Conservation (phyloP, 768 basidiomycete species). For the Trametopsis cervina region DNA sequence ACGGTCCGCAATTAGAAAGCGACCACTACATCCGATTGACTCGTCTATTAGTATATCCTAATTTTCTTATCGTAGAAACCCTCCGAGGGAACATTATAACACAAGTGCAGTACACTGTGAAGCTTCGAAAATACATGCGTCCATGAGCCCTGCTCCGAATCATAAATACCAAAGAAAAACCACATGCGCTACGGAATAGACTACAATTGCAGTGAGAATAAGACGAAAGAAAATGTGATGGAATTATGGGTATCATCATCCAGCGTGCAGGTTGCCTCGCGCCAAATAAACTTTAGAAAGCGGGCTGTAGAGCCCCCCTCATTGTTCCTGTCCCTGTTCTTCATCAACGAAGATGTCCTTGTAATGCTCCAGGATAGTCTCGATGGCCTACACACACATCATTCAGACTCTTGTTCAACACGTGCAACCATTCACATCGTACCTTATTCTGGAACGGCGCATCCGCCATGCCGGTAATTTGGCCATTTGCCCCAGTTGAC, state of each 20-base stretch:
- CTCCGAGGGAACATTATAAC: conserved; percentile 3
- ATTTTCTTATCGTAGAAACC: neutral
- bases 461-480: conserved; percentile 57
- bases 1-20: too few species aligned
- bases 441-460: conserved; percentile 70
- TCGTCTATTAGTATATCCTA: conserved; percentile 8
- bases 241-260: conserved; percentile 9
- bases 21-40: neutral
- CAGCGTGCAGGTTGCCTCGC: neutral
- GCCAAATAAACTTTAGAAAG: conserved; percentile 1
- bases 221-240: neutral
- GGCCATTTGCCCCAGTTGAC: conserved; percentile 36
- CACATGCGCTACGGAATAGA: neutral
- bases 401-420: too few species aligned
- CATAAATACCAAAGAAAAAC: neutral
- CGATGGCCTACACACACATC: conserved; percentile 94
- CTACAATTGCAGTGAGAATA: neutral
- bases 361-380: conserved; percentile 92
- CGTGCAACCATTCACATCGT: too few species aligned
- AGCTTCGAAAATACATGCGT: conserved; percentile 5
- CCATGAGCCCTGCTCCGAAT: conserved; percentile 9
- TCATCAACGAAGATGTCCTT: conserved; percentile 97
- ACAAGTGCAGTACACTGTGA: conserved; percentile 6
- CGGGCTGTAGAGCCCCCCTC: neutral
- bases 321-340: conserved; percentile 33